Conservation (phyloP, 495 filamentous ascomycete genomes). For the Aspergillus olivimuriae region DNA sequence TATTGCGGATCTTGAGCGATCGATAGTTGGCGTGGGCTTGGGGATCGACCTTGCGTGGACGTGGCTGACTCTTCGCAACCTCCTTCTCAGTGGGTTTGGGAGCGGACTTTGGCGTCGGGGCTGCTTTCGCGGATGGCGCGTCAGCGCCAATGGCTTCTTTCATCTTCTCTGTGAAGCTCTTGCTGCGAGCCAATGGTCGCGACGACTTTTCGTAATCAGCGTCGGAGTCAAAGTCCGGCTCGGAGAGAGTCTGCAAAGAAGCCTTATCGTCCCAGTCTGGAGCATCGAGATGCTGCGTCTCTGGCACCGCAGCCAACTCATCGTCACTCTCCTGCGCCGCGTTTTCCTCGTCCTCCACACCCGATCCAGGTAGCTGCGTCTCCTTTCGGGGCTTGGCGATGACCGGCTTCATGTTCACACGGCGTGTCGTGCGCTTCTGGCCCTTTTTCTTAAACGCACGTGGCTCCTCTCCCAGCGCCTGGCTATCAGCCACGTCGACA, state of each 20-base stretch:
- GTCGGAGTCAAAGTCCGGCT: slow-evolving; percentile 28
- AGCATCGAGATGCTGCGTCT: slow-evolving; percentile 22
- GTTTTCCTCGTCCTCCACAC: slow-evolving; percentile 17
- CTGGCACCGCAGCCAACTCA: slow-evolving; percentile 25
- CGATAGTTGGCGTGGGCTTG: slow-evolving; percentile 79
- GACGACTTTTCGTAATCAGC: slow-evolving; percentile 26
- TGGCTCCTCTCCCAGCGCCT: slow-evolving; percentile 41
- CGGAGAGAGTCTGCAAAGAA: slow-evolving; percentile 29
- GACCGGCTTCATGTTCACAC: slow-evolving; percentile 65
- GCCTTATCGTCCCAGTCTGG: slow-evolving; percentile 7
- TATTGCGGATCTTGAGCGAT: slow-evolving; percentile 69
- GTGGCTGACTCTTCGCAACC: slow-evolving; percentile 46
- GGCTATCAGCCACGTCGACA: slow-evolving; percentile 58
- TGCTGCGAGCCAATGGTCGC: slow-evolving; percentile 18
- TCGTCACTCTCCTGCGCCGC: slow-evolving; percentile 23
- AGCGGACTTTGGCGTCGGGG: slow-evolving; percentile 24
- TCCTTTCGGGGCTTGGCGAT: slow-evolving; percentile 32
- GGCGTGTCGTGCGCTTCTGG: slow-evolving; percentile 77
- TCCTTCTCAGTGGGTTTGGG: slow-evolving; percentile 27
- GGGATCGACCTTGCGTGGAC: slow-evolving; percentile 61
- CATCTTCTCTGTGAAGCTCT: slow-evolving; percentile 42
- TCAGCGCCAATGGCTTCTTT: slow-evolving; percentile 34
- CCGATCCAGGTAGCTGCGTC: slow-evolving; percentile 16
- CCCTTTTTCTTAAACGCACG: slow-evolving; percentile 86
- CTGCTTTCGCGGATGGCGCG: slow-evolving; percentile 9